Percentiles rank a stretch among this genome's conserved stretches.
phyloP scores from a whole-genome alignment of 192 early-diverging fungal species.

The Glomus cerebriforme region DNA sequence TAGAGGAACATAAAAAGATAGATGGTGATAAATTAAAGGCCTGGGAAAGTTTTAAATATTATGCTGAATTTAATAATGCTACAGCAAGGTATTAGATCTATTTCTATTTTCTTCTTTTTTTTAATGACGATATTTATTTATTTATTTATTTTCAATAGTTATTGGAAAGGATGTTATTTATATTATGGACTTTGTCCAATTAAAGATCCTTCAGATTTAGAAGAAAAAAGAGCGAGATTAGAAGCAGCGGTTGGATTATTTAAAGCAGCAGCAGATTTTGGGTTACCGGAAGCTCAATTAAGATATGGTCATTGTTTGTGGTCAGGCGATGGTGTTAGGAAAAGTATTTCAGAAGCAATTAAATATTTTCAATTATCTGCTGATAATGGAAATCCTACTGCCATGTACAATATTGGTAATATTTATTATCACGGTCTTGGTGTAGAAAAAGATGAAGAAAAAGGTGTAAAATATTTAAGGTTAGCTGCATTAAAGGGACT shows the following conservation, averaged over 20 bases:
- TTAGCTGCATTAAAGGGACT: constrained; percentile 16
- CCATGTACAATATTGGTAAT: constrained; percentile 32
- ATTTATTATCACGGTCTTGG: constrained; percentile 29
- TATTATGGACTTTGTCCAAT: constrained; percentile 12
- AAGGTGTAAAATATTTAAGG: constrained; percentile 28
- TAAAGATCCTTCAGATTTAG: not conserved
- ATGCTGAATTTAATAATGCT: constrained; percentile 22
- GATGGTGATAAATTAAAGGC: constrained; percentile 12
- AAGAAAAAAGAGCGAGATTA: not conserved
- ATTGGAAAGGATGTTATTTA: constrained; percentile 32
- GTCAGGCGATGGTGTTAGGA: not conserved
- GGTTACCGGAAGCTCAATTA: constrained; percentile 20
- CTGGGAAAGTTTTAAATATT: constrained; percentile 8
- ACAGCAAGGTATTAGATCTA: constrained; percentile 5
- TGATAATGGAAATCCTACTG: constrained; percentile 23
- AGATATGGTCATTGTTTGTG: constrained; percentile 30
- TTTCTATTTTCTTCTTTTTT: not conserved
- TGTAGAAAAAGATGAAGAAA: not conserved
- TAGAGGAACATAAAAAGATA: not conserved
- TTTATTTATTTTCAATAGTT: not conserved
- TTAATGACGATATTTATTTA: not conserved
- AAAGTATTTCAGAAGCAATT: constrained; percentile 5
- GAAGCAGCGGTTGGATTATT: constrained; percentile 14
- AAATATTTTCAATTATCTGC: constrained; percentile 24
- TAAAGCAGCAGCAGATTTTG: constrained; percentile 21